Conservation (phyloP, 2,329 filamentous ascomycete species). For the Grosmannia huntii region DNA sequence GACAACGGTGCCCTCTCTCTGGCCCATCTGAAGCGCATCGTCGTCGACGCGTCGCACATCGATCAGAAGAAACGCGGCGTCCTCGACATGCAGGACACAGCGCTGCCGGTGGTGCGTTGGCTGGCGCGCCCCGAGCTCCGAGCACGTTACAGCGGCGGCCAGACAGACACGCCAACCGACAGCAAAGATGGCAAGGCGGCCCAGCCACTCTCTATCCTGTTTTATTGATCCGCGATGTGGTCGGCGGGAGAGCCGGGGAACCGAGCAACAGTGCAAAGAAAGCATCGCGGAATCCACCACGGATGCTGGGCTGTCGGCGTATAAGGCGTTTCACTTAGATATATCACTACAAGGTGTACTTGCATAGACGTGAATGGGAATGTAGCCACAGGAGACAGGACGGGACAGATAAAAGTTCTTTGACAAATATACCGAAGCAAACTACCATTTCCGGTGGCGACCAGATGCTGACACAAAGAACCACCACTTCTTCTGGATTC, state of each 20-base stretch:
- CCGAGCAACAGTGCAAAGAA: background rate
- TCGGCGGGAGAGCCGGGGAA: background rate
- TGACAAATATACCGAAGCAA: background rate
- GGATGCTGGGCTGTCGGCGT: background rate
- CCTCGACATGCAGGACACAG: constrained; percentile 89
- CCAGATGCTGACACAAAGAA: too few relatives aligned
- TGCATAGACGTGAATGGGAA: background rate
- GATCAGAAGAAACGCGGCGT: constrained; percentile 91
- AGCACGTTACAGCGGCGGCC: constrained; percentile 40
- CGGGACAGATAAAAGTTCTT: background rate
- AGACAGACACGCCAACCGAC: background rate
- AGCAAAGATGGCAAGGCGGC: constrained; percentile 9
- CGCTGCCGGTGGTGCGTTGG: constrained; percentile 66
- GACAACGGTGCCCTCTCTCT: constrained; percentile 65
- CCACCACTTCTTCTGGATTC: too few relatives aligned
- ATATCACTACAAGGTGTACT: background rate
- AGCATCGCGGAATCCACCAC: background rate
- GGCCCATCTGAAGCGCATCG: constrained; percentile 60
- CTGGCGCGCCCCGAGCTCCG: constrained; percentile 54
- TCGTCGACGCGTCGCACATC: constrained; percentile 85
- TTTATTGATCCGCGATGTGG: constrained; percentile 5
- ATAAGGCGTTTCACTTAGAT: background rate
- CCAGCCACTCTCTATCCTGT: constrained; percentile 12
- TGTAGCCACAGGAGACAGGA: background rate
- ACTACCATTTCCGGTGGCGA: background rate